A percentile compares a stretch with the other conserved stretches of the same genome.
These are phyloP conservation scores for Hypoxylon perforatum DNA, from an alignment of 495 filamentous ascomycete genomes.

Conservation along the genomic window DNA sequence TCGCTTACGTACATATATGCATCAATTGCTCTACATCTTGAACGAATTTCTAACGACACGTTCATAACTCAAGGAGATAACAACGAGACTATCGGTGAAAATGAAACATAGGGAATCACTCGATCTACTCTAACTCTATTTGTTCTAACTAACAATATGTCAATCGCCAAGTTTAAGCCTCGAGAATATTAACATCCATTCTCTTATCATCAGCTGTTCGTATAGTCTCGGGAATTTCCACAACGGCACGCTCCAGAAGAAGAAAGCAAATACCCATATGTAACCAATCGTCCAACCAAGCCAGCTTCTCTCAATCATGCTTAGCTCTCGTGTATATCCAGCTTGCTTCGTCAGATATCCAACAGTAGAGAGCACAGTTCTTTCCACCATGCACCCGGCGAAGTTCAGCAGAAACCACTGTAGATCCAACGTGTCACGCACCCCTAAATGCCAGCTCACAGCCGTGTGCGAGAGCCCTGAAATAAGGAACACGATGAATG, in stretches of 20 bases:
- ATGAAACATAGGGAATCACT: too few relatives aligned
- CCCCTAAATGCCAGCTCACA: conserved; percentile 2
- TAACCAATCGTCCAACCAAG: neutral
- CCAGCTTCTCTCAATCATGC: neutral
- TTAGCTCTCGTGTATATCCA: neutral
- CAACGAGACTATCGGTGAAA: too few relatives aligned
- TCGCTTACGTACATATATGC: too few relatives aligned
- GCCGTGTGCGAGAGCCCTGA: conserved; percentile 25
- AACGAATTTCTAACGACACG: too few relatives aligned
- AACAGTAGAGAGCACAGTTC: neutral
- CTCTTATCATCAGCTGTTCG: neutral
- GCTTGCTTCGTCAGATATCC: neutral
- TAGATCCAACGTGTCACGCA: conserved; percentile 1
- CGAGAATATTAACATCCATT: conserved; percentile 4
- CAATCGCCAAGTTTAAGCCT: neutral
- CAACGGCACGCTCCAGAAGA: conserved; percentile 3
- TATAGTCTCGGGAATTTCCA: conserved; percentile 3
- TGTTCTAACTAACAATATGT: too few relatives aligned
- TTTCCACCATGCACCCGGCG: neutral
- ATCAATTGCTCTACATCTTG: too few relatives aligned
- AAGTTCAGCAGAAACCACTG: conserved; percentile 7
- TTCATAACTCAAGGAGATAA: too few relatives aligned
- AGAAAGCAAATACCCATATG: conserved; percentile 1
- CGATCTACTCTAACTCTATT: too few relatives aligned
- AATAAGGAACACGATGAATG: conserved; percentile 26